These are phyloP conservation scores for Nitzschia sp. DNA, from an alignment of 108 stramenopile species.

Conservation along the genomic window DNA sequence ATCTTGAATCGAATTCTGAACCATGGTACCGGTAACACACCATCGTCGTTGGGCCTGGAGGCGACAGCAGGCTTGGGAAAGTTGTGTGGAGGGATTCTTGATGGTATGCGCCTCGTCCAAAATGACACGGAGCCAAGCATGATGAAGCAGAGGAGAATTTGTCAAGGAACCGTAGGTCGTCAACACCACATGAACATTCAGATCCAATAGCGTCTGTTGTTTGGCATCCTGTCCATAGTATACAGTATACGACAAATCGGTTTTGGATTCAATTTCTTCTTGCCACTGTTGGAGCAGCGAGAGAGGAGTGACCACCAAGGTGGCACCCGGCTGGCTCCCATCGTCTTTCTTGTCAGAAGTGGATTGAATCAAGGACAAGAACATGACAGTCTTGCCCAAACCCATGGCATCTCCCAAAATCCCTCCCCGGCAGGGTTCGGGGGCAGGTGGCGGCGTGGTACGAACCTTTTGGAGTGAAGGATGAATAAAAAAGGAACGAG, in stretches of 20 bases:
- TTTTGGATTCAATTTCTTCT: conserved; percentile 77
- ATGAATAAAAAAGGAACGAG: conserved; percentile 76
- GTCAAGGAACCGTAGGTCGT: conserved; percentile 64
- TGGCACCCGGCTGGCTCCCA: conserved; percentile 32
- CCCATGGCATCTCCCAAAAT: conserved; percentile 78
- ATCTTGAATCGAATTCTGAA: conserved; percentile 82
- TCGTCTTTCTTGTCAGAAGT: conserved; percentile 22
- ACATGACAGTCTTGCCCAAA: conserved; percentile 80
- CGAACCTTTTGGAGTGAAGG: conserved; percentile 63
- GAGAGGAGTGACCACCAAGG: conserved; percentile 78
- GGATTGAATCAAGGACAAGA: conserved; percentile 58
- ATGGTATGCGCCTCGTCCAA: conserved; percentile 82
- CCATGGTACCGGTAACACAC: conserved; percentile 83
- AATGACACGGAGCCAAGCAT: conserved; percentile 70
- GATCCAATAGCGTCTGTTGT: conserved; percentile 14
- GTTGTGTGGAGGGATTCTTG: conserved; percentile 69
- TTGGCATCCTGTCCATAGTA: conserved; percentile 59
- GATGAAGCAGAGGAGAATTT: not conserved
- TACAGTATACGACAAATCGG: conserved; percentile 52
- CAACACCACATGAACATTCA: conserved; percentile 75
- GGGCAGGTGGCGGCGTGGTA: conserved; percentile 59
- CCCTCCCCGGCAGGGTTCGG: conserved; percentile 71
- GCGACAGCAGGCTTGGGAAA: conserved; percentile 68
- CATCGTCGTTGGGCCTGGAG: conserved; percentile 69
- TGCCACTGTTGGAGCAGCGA: conserved; percentile 83